Conservation (phyloP, 108 stramenopile genomes). For the Fistulifera pelliculosa region DNA sequence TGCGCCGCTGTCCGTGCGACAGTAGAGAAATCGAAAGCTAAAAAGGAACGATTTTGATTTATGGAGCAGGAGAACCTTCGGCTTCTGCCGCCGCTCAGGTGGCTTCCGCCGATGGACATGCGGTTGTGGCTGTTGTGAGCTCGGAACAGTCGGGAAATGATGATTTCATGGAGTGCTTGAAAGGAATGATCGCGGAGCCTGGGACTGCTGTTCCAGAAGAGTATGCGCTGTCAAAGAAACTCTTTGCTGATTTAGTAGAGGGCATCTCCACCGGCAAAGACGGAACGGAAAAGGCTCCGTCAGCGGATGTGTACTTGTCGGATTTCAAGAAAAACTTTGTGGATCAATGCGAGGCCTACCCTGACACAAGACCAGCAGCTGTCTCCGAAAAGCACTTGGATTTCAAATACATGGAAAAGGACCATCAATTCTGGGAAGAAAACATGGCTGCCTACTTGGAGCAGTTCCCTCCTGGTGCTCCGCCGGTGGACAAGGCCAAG, state of each 20-base stretch:
- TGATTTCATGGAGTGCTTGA: conserved; percentile 66
- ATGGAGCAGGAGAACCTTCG: conserved; percentile 64
- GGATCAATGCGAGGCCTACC: conserved; percentile 55
- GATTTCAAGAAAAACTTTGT: conserved; percentile 70
- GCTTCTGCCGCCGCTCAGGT: conserved; percentile 65
- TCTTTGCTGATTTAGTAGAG: conserved; percentile 62
- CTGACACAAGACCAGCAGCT: conserved; percentile 65
- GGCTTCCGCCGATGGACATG: conserved; percentile 37
- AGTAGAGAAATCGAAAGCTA: conserved; percentile 11
- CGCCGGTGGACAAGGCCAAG: conserved; percentile 48
- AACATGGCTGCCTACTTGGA: conserved; percentile 74
- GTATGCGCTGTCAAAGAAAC: conserved; percentile 67
- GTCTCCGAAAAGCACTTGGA: conserved; percentile 49
- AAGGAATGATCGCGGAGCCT: conserved; percentile 64
- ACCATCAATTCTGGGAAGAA: conserved; percentile 54
- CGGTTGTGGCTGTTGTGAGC: conserved; percentile 75
- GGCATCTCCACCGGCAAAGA: conserved; percentile 50
- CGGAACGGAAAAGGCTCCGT: conserved; percentile 18
- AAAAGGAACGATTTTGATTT: conserved; percentile 65
- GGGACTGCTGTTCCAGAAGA: conserved; percentile 74
- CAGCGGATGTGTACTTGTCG: conserved; percentile 31
- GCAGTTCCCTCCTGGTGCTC: conserved; percentile 64
- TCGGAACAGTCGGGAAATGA: conserved; percentile 67
- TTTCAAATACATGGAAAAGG: conserved; percentile 77
- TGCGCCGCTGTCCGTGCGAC: conserved; percentile 58